These are phyloP conservation scores for Fusarium torreyae DNA, from an alignment of 2,329 filamentous ascomycete species.

Conservation along the genomic window DNA sequence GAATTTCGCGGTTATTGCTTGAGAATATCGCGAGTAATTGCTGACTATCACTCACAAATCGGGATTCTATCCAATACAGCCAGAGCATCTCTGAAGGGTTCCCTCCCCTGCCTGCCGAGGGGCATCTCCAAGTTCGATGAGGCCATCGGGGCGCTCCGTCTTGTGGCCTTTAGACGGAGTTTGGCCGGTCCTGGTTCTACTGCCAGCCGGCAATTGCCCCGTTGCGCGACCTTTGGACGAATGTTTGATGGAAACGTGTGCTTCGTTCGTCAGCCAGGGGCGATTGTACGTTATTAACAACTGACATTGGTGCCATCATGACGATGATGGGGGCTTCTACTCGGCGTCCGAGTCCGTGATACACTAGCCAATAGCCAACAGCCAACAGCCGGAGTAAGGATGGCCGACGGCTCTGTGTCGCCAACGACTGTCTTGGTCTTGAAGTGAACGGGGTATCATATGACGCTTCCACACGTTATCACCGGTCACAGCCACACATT, in stretches of 20 bases:
- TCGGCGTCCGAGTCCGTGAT: conserved; percentile 9
- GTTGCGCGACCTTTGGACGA: conserved; percentile 21
- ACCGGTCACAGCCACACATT: background rate
- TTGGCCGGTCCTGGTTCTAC: conserved; percentile 2
- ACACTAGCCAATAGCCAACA: background rate
- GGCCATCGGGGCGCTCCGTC: conserved; percentile 14
- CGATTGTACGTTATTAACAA: conserved; percentile 2
- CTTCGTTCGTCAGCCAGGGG: conserved; percentile 15
- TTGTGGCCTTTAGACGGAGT: conserved; percentile 6
- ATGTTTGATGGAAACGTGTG: conserved; percentile 37
- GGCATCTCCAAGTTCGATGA: conserved; percentile 1
- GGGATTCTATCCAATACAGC: background rate
- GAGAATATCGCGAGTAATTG: background rate
- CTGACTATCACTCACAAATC: background rate
- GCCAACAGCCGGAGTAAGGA: background rate
- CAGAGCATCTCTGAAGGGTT: background rate
- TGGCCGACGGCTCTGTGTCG: background rate
- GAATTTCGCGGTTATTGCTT: conserved; percentile 16
- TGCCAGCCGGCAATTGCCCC: background rate
- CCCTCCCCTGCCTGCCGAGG: background rate
- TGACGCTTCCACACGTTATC: conserved; percentile 15
- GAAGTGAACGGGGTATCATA: conserved; percentile 2
- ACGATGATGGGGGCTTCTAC: conserved; percentile 14
- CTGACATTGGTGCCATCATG: conserved; percentile 22
- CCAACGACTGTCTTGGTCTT: background rate